phyloP scores from a whole-genome alignment of 805 yeast genomes.

The Spathaspora hagerdaliae region DNA sequence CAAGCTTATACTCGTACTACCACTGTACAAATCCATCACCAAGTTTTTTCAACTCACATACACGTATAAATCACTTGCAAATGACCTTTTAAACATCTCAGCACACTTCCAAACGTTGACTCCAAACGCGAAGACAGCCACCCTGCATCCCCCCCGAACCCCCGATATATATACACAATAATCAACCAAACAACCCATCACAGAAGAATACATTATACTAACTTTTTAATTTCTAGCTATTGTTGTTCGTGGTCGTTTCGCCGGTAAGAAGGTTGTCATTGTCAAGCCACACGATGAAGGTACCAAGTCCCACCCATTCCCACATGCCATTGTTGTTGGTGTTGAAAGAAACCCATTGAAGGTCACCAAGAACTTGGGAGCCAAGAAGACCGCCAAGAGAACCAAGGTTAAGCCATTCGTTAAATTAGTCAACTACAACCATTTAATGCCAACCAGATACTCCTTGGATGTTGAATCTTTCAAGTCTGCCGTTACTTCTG shows the following conservation, averaged over 20 bases:
- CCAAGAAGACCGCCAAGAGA: constrained; percentile 95
- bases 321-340: constrained; percentile 99
- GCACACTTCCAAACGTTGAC: too few species aligned
- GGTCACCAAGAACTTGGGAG: constrained; percentile 92
- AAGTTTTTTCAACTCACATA: too few species aligned
- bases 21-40: too few species aligned
- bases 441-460: constrained; percentile 99
- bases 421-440: constrained; percentile 99
- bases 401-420: constrained; percentile 98
- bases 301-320: constrained; percentile 97
- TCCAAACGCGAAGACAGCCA: too few species aligned
- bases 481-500: constrained; percentile 87
- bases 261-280: constrained; percentile 99
- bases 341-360: constrained; percentile 97
- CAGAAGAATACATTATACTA: constrained; percentile 19
- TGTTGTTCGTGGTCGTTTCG: constrained; percentile 99
- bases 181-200: too few species aligned
- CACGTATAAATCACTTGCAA: too few species aligned
- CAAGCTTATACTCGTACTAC: too few species aligned
- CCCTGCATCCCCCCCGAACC: too few species aligned
- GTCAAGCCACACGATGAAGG: constrained; percentile 98
- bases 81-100: too few species aligned
- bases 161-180: too few species aligned
- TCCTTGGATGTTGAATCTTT: constrained; percentile 93
- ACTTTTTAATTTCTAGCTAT: constrained; percentile 60